These are phyloP conservation scores for Penicillium sp. DNA, from an alignment of 2,329 filamentous ascomycete genomes.

Conservation along the genomic window DNA sequence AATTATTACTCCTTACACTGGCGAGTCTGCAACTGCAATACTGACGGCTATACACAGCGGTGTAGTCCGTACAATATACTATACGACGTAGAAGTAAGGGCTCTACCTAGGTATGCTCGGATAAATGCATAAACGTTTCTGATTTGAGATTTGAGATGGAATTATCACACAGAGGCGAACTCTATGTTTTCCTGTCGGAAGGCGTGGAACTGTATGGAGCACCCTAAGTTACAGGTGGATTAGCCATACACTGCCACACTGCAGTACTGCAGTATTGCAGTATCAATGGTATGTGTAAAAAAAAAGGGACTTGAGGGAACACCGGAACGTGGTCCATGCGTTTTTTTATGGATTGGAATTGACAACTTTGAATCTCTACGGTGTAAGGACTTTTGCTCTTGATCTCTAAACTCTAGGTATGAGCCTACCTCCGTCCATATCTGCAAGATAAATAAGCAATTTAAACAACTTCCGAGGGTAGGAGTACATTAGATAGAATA, in stretches of 20 bases:
- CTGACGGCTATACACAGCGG: not conserved
- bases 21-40: not conserved
- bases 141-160: not conserved
- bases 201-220: not conserved
- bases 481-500: not conserved
- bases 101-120: not conserved
- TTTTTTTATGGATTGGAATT: not conserved
- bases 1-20: not conserved
- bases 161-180: slow-evolving; percentile 3
- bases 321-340: not conserved
- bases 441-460: not conserved
- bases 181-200: slow-evolving; percentile 16
- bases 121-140: not conserved
- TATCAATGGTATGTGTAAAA: not conserved
- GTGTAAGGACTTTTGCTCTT: not conserved
- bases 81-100: not conserved
- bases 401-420: not conserved
- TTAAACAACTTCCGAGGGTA: not conserved
- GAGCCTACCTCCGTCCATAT: not conserved
- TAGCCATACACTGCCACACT: not conserved
- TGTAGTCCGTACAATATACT: not conserved
- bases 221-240: slow-evolving; percentile 1
- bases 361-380: not conserved
- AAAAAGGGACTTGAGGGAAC: not conserved
- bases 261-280: not conserved